These are phyloP conservation scores for Pyrenula massariospora DNA, from an alignment of 495 filamentous ascomycete species.

Conservation along the genomic window DNA sequence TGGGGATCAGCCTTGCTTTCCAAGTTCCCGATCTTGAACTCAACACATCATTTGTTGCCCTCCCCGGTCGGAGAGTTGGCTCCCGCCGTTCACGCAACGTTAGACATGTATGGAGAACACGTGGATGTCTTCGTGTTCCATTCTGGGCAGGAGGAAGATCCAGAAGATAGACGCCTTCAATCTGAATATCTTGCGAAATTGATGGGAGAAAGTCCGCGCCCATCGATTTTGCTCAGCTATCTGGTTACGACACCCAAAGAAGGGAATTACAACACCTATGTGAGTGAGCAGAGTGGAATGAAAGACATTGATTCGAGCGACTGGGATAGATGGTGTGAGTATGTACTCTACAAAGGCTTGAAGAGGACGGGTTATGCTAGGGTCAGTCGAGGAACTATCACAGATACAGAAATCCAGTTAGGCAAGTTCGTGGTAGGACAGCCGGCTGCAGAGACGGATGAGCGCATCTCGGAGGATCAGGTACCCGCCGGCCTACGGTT, in stretches of 20 bases:
- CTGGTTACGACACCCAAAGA: constrained; percentile 81
- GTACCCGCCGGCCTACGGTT: constrained; percentile 70
- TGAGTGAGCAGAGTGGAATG: constrained; percentile 80
- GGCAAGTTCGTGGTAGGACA: constrained; percentile 67
- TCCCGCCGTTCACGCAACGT: constrained; percentile 88
- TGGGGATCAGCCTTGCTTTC: constrained; percentile 91
- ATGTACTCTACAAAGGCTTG: constrained; percentile 88
- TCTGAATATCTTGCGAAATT: constrained; percentile 74
- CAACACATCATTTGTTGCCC: constrained; percentile 88
- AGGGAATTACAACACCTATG: constrained; percentile 97
- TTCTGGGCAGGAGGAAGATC: constrained; percentile 96
- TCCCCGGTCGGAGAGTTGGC: constrained; percentile 90
- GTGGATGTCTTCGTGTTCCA: constrained; percentile 98
- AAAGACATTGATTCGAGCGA: constrained; percentile 87
- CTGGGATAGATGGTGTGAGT: constrained; percentile 99
- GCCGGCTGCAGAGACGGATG: constrained; percentile 44
- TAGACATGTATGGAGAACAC: constrained; percentile 82
- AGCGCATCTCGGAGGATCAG: constrained; percentile 50
- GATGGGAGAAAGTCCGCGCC: constrained; percentile 74
- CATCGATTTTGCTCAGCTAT: constrained; percentile 79
- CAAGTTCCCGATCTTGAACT: constrained; percentile 96
- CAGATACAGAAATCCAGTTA: constrained; percentile 93
- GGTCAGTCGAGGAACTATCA: constrained; percentile 81
- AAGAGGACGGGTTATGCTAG: constrained; percentile 82
- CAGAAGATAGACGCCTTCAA: constrained; percentile 84